phyloP scores from a whole-genome alignment of 2,329 filamentous ascomycete genomes.

The Aspergillus pseudoglaucus region DNA sequence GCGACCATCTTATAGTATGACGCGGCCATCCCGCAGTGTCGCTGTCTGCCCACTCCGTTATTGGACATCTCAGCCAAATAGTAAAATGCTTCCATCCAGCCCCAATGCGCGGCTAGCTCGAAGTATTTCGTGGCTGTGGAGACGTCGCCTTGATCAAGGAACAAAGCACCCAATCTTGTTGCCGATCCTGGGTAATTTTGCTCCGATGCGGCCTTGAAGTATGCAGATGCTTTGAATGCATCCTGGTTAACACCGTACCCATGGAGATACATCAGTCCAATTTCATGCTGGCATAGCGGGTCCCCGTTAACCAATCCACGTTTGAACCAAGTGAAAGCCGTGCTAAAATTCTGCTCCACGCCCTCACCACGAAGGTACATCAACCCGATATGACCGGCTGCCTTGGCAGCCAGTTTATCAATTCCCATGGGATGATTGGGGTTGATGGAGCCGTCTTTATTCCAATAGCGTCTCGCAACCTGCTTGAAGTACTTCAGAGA shows the following conservation, averaged over 20 bases:
- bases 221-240: slow-evolving; percentile 63
- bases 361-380: slow-evolving; percentile 90
- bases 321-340: slow-evolving; percentile 75
- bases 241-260: slow-evolving; percentile 69
- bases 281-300: slow-evolving; percentile 73
- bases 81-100: slow-evolving; percentile 83
- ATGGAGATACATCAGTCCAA: slow-evolving; percentile 76
- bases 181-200: slow-evolving; percentile 75
- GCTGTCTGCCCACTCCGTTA: slow-evolving; percentile 71
- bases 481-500: slow-evolving; percentile 76
- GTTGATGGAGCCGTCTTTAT: slow-evolving; percentile 64
- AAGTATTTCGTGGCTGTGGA: slow-evolving; percentile 76
- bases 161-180: slow-evolving; percentile 74
- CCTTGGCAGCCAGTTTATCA: slow-evolving; percentile 73
- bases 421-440: slow-evolving; percentile 63
- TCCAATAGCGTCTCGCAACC: slow-evolving; percentile 77
- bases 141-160: slow-evolving; percentile 84
- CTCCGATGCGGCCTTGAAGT: slow-evolving; percentile 72
- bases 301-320: slow-evolving; percentile 71
- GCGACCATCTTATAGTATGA: slow-evolving; percentile 77
- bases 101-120: slow-evolving; percentile 73
- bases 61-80: slow-evolving; percentile 84
- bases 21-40: slow-evolving; percentile 68
- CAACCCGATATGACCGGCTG: slow-evolving; percentile 77
- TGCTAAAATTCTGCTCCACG: slow-evolving; percentile 67